A percentile compares a stretch with the other conserved stretches of the same genome.
These are phyloP conservation scores for Boletus vinaceobasis DNA, from an alignment of 768 basidiomycete genomes.

Conservation along the genomic window DNA sequence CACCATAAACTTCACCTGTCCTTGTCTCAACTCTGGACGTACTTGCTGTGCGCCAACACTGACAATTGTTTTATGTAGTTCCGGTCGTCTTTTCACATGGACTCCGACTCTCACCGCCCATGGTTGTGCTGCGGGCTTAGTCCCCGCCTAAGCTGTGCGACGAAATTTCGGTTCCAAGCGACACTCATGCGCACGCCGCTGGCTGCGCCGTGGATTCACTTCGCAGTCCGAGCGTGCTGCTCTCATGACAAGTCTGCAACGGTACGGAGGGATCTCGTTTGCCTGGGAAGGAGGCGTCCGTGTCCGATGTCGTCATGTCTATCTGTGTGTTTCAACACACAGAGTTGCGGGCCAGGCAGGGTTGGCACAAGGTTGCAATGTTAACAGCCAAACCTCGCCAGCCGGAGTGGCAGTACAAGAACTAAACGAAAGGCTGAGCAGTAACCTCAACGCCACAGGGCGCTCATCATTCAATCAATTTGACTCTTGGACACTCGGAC, in stretches of 20 bases:
- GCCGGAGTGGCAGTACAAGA: conserved; percentile 16
- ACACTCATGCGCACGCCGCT: background rate
- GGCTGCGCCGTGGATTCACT: background rate
- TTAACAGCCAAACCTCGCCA: conserved; percentile 21
- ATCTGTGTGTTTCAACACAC: conserved; percentile 16
- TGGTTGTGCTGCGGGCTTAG: conserved; percentile 17
- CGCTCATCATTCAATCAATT: conserved; percentile 21
- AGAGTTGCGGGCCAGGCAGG: conserved; percentile 6
- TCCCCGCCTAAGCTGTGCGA: conserved; percentile 24
- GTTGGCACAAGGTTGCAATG: conserved; percentile 27
- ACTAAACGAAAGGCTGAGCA: conserved; percentile 21
- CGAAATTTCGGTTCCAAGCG: background rate
- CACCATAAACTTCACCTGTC: background rate
- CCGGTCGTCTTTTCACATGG: conserved; percentile 20
- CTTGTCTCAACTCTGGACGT: background rate
- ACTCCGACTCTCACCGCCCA: conserved; percentile 21
- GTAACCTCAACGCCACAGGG: conserved; percentile 16
- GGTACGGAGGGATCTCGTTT: background rate
- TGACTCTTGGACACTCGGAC: background rate
- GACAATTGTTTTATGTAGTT: conserved; percentile 13
- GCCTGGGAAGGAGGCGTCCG: background rate
- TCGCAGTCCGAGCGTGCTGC: background rate
- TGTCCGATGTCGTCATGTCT: conserved; percentile 2
- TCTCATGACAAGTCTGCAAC: background rate
- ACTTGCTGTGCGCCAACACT: conserved; percentile 20